Evolutionary conservation across 2,329 filamentous ascomycete species (phyloP), one percentile per base, ranked within the genome.

Genomic region (Fusarium udum): DNA sequence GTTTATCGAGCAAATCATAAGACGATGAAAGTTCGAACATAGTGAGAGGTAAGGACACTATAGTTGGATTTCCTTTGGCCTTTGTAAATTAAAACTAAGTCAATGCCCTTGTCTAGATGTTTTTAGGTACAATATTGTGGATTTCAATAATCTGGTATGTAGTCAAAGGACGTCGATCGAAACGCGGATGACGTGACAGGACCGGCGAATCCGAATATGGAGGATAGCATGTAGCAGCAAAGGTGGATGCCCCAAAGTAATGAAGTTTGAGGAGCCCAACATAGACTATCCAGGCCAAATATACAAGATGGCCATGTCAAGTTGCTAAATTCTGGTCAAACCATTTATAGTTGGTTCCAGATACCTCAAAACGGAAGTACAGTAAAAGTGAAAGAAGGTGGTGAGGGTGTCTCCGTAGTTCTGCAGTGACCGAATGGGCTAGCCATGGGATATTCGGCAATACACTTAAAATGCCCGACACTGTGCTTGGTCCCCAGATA

Each of bases 301-400:
- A 49, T 49, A 32, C 46, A 28, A 32, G 22, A 18, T 49, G 3
- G 7, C 11, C 11, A n/a, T n/a, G 13, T 3, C 4, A 18, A n/a
- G 15, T 11, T n/a, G 7, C 15, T 32, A 32, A 3, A 6, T 13
- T n/a, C 3, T 32, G 10, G 4, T 13, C 11, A 9, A 2, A 6
- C 1, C 4, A 3, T n/a, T 4, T 18, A n/a, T n/a, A 9, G 15
- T 18, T 49, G 22, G 2, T 28, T n/a, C 3, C 10, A n/a, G 20
- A 32, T n/a, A 13, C 20, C 6, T 3, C 11, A 18, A 18, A n/a
- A 28, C 7, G 6, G 26, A 28, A 28, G 26, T 28, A 28, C 26
- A 28, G 26, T 28, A 28, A 28, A 28, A 28, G 26, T 49, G 46
- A 49, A n/a, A n/a, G 28, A n/a, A 18, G 22, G 16, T 31, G 9